Percentiles rank a stretch among this genome's conserved stretches.
Evolutionary conservation across 805 yeast genomes (phyloP).

Genomic region (Metschnikowia matae): DNA sequence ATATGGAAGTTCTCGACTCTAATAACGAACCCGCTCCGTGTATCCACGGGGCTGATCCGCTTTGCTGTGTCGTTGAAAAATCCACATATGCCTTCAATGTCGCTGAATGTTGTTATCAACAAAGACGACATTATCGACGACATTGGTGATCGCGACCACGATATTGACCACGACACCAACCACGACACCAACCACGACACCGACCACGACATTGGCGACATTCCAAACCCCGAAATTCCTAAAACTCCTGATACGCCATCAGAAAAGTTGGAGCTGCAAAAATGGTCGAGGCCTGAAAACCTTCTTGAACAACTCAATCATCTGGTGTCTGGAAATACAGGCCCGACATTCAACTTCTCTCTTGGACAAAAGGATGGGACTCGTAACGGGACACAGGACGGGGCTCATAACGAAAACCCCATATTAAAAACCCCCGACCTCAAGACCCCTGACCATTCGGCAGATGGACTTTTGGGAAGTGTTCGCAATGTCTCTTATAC

Average conservation of each 20-base stretch:
- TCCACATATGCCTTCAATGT: constrained; percentile 1
- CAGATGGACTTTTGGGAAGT: neutral
- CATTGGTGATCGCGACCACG: neutral
- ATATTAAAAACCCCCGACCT: neutral
- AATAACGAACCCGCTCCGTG: constrained; percentile 7
- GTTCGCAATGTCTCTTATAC: neutral
- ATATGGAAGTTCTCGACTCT: constrained; percentile 30
- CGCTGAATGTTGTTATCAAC: neutral
- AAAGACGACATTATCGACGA: neutral
- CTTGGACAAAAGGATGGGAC: neutral
- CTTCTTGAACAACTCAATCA: constrained; percentile 12
- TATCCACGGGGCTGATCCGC: constrained; percentile 5
- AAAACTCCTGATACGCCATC: no score
- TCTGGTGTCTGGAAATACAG: neutral
- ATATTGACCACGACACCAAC: neutral
- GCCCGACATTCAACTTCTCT: neutral
- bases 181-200: no score
- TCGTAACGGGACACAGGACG: no score
- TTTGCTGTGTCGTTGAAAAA: constrained; percentile 5
- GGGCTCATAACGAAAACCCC: neutral
- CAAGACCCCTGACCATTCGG: neutral
- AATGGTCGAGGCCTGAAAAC: neutral
- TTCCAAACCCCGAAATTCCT: no score
- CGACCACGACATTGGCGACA: no score
- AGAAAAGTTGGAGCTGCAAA: neutral